phyloP scores from a whole-genome alignment of 495 filamentous ascomycete species.

The Penicillium angulare region DNA sequence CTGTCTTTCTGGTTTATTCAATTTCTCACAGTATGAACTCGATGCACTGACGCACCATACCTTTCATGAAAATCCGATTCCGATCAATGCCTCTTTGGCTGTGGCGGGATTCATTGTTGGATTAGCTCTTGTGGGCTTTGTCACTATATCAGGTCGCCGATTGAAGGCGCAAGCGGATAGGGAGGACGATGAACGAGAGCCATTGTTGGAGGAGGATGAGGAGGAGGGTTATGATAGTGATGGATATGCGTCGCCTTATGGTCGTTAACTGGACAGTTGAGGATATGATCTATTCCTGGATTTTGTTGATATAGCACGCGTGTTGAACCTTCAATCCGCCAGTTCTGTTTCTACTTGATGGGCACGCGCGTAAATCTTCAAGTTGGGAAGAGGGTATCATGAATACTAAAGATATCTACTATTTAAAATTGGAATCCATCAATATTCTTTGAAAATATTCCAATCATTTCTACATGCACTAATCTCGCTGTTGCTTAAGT shows the following conservation, averaged over 20 bases:
- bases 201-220: constrained; percentile 33
- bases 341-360: too few species aligned
- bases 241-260: not conserved
- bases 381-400: too few species aligned
- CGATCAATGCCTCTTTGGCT: constrained; percentile 72
- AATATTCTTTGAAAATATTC: too few species aligned
- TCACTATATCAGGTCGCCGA: constrained; percentile 36
- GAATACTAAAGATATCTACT: too few species aligned
- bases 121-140: constrained; percentile 55
- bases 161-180: constrained; percentile 10
- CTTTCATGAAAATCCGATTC: constrained; percentile 71
- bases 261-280: not conserved
- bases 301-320: too few species aligned
- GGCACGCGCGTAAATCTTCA: too few species aligned
- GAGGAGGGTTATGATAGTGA: constrained; percentile 6
- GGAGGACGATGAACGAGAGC: constrained; percentile 31
- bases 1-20: constrained; percentile 79
- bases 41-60: constrained; percentile 76
- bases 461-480: too few species aligned
- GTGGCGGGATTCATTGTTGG: constrained; percentile 62
- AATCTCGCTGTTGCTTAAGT: too few species aligned
- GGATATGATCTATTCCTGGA: too few species aligned
- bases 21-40: constrained; percentile 78
- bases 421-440: too few species aligned
- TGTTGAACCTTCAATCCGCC: too few species aligned